Evolutionary conservation across 495 filamentous ascomycete species (phyloP), one percentile per base, ranked within the genome.

Genomic region (Aspergillus cavernicola): DNA sequence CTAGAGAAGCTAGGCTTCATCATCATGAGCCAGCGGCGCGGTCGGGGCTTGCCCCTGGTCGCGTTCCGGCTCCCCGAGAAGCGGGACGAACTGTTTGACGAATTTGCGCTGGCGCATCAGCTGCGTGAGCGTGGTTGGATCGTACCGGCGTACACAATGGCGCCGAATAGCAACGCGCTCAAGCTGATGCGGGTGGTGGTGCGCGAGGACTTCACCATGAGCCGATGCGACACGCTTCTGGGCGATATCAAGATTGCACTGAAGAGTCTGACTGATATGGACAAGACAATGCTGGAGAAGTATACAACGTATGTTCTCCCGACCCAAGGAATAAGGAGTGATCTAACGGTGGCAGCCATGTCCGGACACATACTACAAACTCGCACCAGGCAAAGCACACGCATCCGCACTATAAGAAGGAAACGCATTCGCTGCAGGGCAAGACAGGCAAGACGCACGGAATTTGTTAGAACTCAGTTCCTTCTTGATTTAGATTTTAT

Each of bases 61-160:
- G 91, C 91, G 15, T 93, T 90, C 77, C 83, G 89, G 45, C 74
- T 95, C 10, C 67, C 85, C 23, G 72, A 78, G 7, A 70, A 73
- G 32, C 53, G 71, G 6, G 78, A 82, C 36, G 78, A 84, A 44
- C 71, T 84, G 35, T 95, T 86, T 61, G 91, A 96, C 66, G 91
- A 96, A 59, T 90, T 89, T 53, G 77, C 86, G 1, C 67, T 90
- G n/a, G 90, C 90, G 11, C 91, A 95, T 66, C 84, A 86, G 67
- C 81, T 96, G 32, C 85, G 91, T 35, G 81, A 85, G 45, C 81
- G 90, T 23, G 89, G 89, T 32, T 96, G 91, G 91, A 83, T 95
- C 33, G 86, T 96, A 0, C 91, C 91, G 0, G 91, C 91, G 0
- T 96, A 96, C 68, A 96, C 90, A 23, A 95, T 96, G 90, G 90